These are phyloP conservation scores for Ceriops tagal DNA, from an alignment of 345 rosid species.

Conservation along the genomic window DNA sequence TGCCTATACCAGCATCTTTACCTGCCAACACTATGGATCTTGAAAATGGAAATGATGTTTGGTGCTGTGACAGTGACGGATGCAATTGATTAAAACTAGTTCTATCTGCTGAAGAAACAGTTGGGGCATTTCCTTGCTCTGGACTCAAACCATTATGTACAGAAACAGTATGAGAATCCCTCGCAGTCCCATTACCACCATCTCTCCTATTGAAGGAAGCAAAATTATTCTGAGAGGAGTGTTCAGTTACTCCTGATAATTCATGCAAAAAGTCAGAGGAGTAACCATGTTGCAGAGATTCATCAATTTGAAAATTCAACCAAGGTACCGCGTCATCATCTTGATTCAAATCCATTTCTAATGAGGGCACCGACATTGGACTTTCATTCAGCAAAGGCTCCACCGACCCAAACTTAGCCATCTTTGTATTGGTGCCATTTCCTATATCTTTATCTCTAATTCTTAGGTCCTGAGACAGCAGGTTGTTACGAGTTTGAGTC, in stretches of 20 bases:
- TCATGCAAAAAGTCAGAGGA: conserved; percentile 57
- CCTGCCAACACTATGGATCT: conserved; percentile 38
- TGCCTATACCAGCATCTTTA: conserved; percentile 23
- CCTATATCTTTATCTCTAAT: conserved; percentile 36
- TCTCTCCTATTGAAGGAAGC: conserved; percentile 34
- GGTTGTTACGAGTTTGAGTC: conserved; percentile 22
- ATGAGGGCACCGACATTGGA: conserved; percentile 42
- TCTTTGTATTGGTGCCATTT: conserved; percentile 26
- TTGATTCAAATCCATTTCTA: conserved; percentile 48
- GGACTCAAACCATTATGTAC: conserved; percentile 17
- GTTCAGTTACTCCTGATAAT: conserved; percentile 54
- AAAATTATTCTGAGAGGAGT: conserved; percentile 36
- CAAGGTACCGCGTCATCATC: conserved; percentile 70
- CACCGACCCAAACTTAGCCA: conserved; percentile 28
- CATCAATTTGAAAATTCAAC: conserved; percentile 53
- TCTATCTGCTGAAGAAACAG: conserved; percentile 25
- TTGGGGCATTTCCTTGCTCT: conserved; percentile 26
- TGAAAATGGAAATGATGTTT: conserved; percentile 34
- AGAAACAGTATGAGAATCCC: conserved; percentile 23
- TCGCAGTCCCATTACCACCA: conserved; percentile 25
- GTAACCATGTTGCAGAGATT: conserved; percentile 41
- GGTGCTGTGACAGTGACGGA: conserved; percentile 34
- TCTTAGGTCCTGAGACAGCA: conserved; percentile 16
- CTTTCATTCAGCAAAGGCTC: conserved; percentile 42
- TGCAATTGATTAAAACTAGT: conserved; percentile 26